Conservation (phyloP, 495 filamentous ascomycete genomes). For the Penicillium bovifimosum region DNA sequence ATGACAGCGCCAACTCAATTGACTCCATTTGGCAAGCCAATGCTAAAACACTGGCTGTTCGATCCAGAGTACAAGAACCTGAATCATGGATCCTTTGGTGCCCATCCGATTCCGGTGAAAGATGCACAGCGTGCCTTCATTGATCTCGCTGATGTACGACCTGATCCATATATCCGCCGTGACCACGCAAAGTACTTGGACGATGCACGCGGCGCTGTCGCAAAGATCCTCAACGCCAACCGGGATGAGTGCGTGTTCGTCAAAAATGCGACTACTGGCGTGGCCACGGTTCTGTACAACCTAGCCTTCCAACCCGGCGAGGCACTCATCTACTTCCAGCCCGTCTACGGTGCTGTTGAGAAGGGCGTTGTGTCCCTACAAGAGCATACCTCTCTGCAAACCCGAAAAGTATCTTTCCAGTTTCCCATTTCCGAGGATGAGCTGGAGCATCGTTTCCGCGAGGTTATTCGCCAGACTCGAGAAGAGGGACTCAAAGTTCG, state of each 20-base stretch:
- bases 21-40: slow-evolving; percentile 51
- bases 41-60: slow-evolving; percentile 68
- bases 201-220: slow-evolving; percentile 57
- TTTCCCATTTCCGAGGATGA: slow-evolving; percentile 59
- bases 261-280: slow-evolving; percentile 72
- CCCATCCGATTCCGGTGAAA: slow-evolving; percentile 58
- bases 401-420: slow-evolving; percentile 36
- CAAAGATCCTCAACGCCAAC: slow-evolving; percentile 57
- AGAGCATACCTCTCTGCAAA: slow-evolving; percentile 48
- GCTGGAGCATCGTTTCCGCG: slow-evolving; percentile 48
- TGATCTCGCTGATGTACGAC: slow-evolving; percentile 53
- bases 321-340: slow-evolving; percentile 62
- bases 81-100: slow-evolving; percentile 86
- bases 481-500: slow-evolving; percentile 43
- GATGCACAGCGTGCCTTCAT: slow-evolving; percentile 53
- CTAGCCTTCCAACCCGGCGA: slow-evolving; percentile 55
- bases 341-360: slow-evolving; percentile 71
- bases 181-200: slow-evolving; percentile 54
- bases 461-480: slow-evolving; percentile 38
- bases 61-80: slow-evolving; percentile 63
- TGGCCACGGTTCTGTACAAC: slow-evolving; percentile 75
- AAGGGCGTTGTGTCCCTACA: slow-evolving; percentile 63
- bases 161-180: slow-evolving; percentile 70
- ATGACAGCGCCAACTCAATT: slow-evolving; percentile 4
- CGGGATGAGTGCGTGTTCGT: slow-evolving; percentile 66